phyloP scores from a whole-genome alignment of 345 rosid species.

The Capsella bursapastoris region DNA sequence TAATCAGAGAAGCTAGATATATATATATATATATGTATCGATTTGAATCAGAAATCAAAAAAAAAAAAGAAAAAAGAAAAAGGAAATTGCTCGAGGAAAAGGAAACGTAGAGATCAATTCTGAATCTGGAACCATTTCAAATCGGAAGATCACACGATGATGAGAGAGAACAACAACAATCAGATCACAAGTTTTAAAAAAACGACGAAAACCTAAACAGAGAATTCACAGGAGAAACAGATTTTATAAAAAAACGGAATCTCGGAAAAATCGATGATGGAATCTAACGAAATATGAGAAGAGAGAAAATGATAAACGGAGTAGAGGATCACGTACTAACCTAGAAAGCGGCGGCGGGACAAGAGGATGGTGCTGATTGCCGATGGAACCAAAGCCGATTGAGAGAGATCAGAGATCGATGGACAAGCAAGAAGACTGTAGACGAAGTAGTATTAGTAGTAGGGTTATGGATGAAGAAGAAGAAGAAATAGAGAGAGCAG shows the following conservation, averaged over 20 bases:
- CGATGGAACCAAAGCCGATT: neutral
- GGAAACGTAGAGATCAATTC: neutral
- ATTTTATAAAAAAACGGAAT: no score
- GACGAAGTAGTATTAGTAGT: neutral
- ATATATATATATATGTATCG: neutral
- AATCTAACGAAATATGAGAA: no score
- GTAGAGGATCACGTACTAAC: conserved; percentile 1
- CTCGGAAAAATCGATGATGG: no score
- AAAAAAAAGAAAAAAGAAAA: neutral
- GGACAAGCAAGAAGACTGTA: neutral
- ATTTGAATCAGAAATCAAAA: conserved; percentile 10
- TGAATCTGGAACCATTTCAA: conserved; percentile 19
- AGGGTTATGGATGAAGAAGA: neutral
- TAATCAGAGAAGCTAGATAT: neutral
- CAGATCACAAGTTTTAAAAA: neutral
- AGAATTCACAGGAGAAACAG: no score
- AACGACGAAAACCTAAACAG: no score
- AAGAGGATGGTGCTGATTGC: neutral
- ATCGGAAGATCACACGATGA: neutral
- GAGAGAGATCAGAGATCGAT: conserved; percentile 15
- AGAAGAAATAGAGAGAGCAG: neutral
- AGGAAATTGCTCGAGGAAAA: no score
- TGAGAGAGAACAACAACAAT: neutral
- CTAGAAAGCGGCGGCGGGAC: conserved; percentile 19
- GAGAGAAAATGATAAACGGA: no score